These are phyloP conservation scores for Haematococcus sp. DNA, from an alignment of 139 green algal species.

Conservation along the genomic window DNA sequence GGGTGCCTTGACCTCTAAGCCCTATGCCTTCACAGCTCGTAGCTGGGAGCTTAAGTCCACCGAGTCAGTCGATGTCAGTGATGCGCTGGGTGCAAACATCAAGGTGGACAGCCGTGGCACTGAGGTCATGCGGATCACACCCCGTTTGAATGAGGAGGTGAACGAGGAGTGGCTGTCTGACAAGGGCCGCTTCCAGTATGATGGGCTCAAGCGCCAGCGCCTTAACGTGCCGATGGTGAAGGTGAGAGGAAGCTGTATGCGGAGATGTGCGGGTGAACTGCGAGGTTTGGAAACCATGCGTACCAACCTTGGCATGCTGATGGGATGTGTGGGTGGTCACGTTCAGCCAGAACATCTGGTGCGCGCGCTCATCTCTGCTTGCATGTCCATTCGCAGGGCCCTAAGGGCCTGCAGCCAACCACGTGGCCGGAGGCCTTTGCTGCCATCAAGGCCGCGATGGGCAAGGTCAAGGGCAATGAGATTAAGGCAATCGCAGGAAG, in stretches of 20 bases:
- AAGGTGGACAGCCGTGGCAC: slow-evolving; percentile 75
- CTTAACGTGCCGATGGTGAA: slow-evolving; percentile 86
- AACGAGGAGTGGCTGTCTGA: slow-evolving; percentile 99
- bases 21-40: slow-evolving; percentile 93
- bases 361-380: background rate
- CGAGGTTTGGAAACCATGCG: background rate
- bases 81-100: slow-evolving; percentile 90
- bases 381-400: slow-evolving; percentile 26
- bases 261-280: background rate
- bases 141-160: slow-evolving; percentile 91
- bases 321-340: background rate
- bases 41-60: slow-evolving; percentile 96
- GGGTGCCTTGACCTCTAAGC: slow-evolving; percentile 96
- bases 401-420: slow-evolving; percentile 54
- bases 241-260: slow-evolving; percentile 9
- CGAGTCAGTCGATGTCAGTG: slow-evolving; percentile 90
- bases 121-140: slow-evolving; percentile 94
- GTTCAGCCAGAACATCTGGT: background rate
- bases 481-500: slow-evolving; percentile 86
- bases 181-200: slow-evolving; percentile 96
- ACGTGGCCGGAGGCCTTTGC: slow-evolving; percentile 79
- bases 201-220: slow-evolving; percentile 92
- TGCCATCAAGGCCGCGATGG: slow-evolving; percentile 50
- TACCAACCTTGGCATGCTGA: slow-evolving; percentile 1
- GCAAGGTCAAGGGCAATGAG: slow-evolving; percentile 51